Evolutionary conservation across 163 green algal genomes (phyloP).

Genomic region (Coccomyxa subellipsoidea): DNA sequence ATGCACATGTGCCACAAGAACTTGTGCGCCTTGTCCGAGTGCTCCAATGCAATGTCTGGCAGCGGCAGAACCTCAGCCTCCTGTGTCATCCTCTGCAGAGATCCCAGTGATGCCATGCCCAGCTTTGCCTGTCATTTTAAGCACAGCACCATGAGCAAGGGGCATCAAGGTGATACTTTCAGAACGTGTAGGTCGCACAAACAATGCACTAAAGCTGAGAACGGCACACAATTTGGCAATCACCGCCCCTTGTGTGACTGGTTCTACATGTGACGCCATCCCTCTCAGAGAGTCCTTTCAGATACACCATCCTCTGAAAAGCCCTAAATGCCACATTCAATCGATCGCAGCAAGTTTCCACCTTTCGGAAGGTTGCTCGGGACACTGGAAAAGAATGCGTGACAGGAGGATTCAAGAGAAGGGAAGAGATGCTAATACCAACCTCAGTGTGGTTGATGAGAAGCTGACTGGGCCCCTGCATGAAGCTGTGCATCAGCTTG

Average conservation of each 20-base stretch:
- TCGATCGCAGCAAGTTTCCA: no score
- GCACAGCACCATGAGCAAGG: no score
- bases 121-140: not conserved
- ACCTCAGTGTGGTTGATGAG: not conserved
- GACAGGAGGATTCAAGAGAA: no score
- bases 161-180: not conserved
- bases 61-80: not conserved
- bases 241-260: no score
- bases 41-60: not conserved
- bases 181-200: not conserved
- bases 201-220: not conserved
- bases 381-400: no score
- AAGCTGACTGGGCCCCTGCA: not conserved
- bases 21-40: not conserved
- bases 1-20: slow-evolving; percentile 5
- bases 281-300: no score
- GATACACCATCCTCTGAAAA: no score
- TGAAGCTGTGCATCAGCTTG: not conserved
- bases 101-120: not conserved
- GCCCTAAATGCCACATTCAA: no score
- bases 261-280: no score
- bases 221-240: no score
- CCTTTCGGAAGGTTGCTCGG: no score
- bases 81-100: not conserved
- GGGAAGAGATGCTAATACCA: no score